These are phyloP conservation scores for Fonsecaea pugnacius DNA, from an alignment of 2,329 filamentous ascomycete genomes.

Conservation along the genomic window DNA sequence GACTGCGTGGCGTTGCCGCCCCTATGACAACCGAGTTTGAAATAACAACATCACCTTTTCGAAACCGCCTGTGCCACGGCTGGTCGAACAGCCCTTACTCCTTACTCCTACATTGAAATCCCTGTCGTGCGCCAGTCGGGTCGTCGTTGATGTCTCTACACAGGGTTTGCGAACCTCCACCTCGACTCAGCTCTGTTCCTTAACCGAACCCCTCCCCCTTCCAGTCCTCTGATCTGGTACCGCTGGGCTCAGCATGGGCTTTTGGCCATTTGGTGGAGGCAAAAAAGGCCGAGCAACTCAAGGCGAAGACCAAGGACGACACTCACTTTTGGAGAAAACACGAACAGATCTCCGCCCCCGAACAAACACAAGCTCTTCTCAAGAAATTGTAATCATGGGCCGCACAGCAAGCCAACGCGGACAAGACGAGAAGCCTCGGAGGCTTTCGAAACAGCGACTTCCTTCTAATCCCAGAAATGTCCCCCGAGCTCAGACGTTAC, in stretches of 20 bases:
- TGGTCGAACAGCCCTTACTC: background rate
- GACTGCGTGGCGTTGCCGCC: slow-evolving; percentile 21
- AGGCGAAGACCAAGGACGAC: slow-evolving; percentile 23
- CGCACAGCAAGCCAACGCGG: slow-evolving; percentile 18
- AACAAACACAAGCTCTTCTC: slow-evolving; percentile 11
- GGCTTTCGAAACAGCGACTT: slow-evolving; percentile 32
- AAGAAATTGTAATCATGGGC: slow-evolving; percentile 29
- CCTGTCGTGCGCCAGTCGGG: slow-evolving; percentile 10
- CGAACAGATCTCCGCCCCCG: slow-evolving; percentile 6
- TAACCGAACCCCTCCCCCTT: slow-evolving; percentile 18
- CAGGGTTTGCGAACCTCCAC: slow-evolving; percentile 26
- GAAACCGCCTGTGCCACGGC: slow-evolving; percentile 2
- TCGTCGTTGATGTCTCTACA: slow-evolving; percentile 34
- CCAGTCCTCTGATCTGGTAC: slow-evolving; percentile 8
- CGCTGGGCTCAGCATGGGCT: slow-evolving; percentile 36
- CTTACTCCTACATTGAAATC: background rate
- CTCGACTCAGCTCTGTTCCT: slow-evolving; percentile 25
- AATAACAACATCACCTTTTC: slow-evolving; percentile 17
- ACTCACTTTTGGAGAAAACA: slow-evolving; percentile 28
- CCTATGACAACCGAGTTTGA: slow-evolving; percentile 20
- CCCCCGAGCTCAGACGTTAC: slow-evolving; percentile 19
- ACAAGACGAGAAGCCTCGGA: slow-evolving; percentile 28
- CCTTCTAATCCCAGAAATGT: slow-evolving; percentile 26
- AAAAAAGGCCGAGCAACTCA: slow-evolving; percentile 33
- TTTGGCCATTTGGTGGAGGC: slow-evolving; percentile 38